Percentiles rank a stretch among this genome's conserved stretches.
Evolutionary conservation across 2,329 filamentous ascomycete species (phyloP).

Genomic region (Byssochlamys sp.): DNA sequence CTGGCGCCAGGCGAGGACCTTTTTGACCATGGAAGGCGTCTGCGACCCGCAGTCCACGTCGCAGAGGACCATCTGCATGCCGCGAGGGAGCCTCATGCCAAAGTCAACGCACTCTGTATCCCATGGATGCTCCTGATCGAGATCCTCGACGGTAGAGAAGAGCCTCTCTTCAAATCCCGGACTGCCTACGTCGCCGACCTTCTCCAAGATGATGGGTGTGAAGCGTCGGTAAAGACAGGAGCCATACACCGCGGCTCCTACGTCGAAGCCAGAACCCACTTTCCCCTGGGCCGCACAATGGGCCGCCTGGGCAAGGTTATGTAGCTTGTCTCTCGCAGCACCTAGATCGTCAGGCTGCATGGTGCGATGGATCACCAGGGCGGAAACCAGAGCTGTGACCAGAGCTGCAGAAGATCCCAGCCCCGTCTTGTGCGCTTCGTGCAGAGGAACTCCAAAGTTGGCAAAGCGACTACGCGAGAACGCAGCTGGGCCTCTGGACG

Average conservation of each 20-base stretch:
- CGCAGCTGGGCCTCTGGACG: conserved; percentile 25
- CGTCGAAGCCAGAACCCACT: conserved; percentile 89
- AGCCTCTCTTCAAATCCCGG: conserved; percentile 59
- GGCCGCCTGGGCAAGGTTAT: conserved; percentile 86
- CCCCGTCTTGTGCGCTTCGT: conserved; percentile 83
- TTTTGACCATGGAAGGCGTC: conserved; percentile 91
- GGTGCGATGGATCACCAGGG: conserved; percentile 36
- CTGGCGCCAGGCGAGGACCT: conserved; percentile 72
- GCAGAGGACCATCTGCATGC: conserved; percentile 77
- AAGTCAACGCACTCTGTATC: conserved; percentile 67
- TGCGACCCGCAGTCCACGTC: conserved; percentile 91
- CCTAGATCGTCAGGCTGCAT: conserved; percentile 36
- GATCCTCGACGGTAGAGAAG: conserved; percentile 56
- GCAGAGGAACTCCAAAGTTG: conserved; percentile 65
- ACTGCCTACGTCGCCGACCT: conserved; percentile 56
- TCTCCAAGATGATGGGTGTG: conserved; percentile 62
- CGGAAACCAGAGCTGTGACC: conserved; percentile 67
- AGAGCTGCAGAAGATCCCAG: conserved; percentile 89
- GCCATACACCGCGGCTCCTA: conserved; percentile 85
- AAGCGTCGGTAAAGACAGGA: conserved; percentile 89
- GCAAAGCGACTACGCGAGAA: conserved; percentile 52
- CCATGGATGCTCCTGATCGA: conserved; percentile 50
- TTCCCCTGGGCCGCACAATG: conserved; percentile 97
- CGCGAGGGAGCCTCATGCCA: conserved; percentile 59
- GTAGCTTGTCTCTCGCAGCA: conserved; percentile 53